Evolutionary conservation across 495 filamentous ascomycete genomes (phyloP).

Genomic region (Baudoinia panamericana): DNA sequence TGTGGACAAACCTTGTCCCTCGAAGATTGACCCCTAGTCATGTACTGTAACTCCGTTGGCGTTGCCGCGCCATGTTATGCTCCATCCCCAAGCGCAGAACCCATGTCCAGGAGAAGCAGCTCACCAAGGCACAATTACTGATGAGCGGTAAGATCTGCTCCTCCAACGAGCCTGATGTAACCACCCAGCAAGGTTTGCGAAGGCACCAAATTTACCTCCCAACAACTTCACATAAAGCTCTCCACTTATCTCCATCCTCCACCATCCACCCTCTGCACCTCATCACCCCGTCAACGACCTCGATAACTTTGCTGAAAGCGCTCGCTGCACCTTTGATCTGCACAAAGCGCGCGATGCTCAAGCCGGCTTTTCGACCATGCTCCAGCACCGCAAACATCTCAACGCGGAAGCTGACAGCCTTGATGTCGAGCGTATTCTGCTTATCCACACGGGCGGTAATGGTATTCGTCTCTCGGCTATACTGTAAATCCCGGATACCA

Average conservation of each 20-base stretch:
- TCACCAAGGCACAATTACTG: too few relatives aligned
- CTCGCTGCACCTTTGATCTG: constrained; percentile 78
- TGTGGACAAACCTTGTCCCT: too few relatives aligned
- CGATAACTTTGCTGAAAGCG: constrained; percentile 72
- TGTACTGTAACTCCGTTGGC: too few relatives aligned
- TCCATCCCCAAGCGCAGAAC: too few relatives aligned
- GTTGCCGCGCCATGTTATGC: too few relatives aligned
- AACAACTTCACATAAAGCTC: constrained; percentile 45
- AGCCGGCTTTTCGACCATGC: constrained; percentile 42
- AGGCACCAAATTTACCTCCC: too few relatives aligned
- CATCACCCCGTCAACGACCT: constrained; percentile 52
- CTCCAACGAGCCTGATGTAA: too few relatives aligned
- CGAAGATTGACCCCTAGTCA: too few relatives aligned
- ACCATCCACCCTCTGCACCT: constrained; percentile 48
- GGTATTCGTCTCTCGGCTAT: constrained; percentile 58
- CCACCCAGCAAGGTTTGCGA: too few relatives aligned
- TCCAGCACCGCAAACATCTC: constrained; percentile 79
- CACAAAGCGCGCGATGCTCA: constrained; percentile 70
- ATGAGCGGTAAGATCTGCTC: too few relatives aligned
- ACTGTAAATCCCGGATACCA: constrained; percentile 61
- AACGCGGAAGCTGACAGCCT: constrained; percentile 63
- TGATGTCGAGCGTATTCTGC: constrained; percentile 43
- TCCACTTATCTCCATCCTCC: constrained; percentile 50
- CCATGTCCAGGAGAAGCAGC: too few relatives aligned
- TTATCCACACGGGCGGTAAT: constrained; percentile 63